phyloP scores from a whole-genome alignment of 2,329 filamentous ascomycete genomes.

The Pseudocercospora musae region DNA sequence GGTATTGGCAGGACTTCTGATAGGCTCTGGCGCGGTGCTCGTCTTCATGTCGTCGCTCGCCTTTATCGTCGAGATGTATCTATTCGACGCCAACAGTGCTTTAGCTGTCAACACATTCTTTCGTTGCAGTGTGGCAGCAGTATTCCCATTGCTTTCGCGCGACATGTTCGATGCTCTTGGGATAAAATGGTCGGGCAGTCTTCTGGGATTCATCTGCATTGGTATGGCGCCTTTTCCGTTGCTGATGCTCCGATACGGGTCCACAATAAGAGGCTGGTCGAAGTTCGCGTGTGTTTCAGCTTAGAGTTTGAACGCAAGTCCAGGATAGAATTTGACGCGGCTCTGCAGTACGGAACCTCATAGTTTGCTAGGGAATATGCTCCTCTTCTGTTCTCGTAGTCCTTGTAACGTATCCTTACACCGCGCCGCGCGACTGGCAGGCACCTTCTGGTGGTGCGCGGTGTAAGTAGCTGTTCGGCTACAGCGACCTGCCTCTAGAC shows the following conservation, averaged over 20 bases:
- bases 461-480: too few species aligned
- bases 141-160: constrained; percentile 45
- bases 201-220: constrained; percentile 31
- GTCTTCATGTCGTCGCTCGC: constrained; percentile 70
- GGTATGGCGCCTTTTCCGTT: constrained; percentile 22
- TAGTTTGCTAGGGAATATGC: too few species aligned
- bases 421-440: too few species aligned
- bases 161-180: constrained; percentile 33
- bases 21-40: constrained; percentile 73
- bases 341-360: too few species aligned
- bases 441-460: too few species aligned
- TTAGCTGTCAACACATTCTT: constrained; percentile 41
- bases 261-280: constrained; percentile 19
- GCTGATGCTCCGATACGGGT: constrained; percentile 19
- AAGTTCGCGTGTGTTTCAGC: constrained; percentile 13
- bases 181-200: constrained; percentile 26
- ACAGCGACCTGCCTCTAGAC: too few species aligned
- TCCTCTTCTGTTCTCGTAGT: too few species aligned
- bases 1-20: constrained; percentile 53
- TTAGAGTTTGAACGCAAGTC: too few species aligned
- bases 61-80: constrained; percentile 23
- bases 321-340: too few species aligned
- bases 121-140: constrained; percentile 46
- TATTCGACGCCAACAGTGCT: constrained; percentile 16
- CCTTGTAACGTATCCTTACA: too few species aligned